These are phyloP conservation scores for Cubamyces sp. DNA, from an alignment of 768 basidiomycete genomes.

Conservation along the genomic window DNA sequence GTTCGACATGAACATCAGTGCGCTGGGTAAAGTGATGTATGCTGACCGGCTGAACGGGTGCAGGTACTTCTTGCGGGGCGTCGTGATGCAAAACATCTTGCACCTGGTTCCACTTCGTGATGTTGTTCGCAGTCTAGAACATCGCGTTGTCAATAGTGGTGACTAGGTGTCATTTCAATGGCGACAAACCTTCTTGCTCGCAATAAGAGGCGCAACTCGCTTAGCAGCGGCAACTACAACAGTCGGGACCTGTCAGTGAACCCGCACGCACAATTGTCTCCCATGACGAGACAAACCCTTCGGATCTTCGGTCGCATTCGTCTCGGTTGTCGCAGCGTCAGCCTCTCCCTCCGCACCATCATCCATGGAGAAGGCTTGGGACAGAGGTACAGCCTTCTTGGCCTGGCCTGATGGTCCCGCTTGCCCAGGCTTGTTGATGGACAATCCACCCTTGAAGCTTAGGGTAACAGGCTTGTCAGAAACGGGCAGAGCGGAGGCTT, in stretches of 20 bases:
- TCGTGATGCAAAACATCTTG: slow-evolving; percentile 74
- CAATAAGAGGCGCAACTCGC: slow-evolving; percentile 80
- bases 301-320: slow-evolving; percentile 39
- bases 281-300: slow-evolving; percentile 51
- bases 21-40: neutral
- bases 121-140: slow-evolving; percentile 80
- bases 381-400: slow-evolving; percentile 45
- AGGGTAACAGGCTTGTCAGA: slow-evolving; percentile 83
- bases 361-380: slow-evolving; percentile 71
- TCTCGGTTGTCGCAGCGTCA: slow-evolving; percentile 48
- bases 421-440: slow-evolving; percentile 23
- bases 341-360: slow-evolving; percentile 44
- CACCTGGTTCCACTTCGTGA: slow-evolving; percentile 96
- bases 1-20: neutral
- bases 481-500: slow-evolving; percentile 71
- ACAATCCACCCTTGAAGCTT: slow-evolving; percentile 53
- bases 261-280: slow-evolving; percentile 18
- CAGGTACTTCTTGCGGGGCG: slow-evolving; percentile 13
- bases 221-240: slow-evolving; percentile 54
- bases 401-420: slow-evolving; percentile 29
- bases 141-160: slow-evolving; percentile 1
- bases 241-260: slow-evolving; percentile 27
- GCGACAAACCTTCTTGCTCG: slow-evolving; percentile 75
- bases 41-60: slow-evolving; percentile 15
- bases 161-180: too few species aligned